Conservation (phyloP, 768 basidiomycete genomes). For the Lyophyllum atratum region DNA sequence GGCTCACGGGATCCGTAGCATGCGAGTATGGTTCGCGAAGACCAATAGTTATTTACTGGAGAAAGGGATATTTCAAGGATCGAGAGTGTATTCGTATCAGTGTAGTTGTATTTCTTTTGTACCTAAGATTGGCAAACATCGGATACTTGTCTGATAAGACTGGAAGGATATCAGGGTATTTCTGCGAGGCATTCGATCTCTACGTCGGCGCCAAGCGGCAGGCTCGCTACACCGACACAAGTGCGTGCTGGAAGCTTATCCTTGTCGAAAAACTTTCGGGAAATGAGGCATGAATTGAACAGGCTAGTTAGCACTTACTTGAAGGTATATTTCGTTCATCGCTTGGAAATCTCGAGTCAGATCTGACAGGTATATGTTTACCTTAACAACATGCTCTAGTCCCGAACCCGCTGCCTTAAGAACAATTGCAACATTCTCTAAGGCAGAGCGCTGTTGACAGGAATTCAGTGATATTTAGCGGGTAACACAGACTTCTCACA, state of each 20-base stretch:
- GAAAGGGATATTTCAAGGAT: neutral
- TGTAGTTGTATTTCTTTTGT: neutral
- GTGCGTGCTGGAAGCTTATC: conserved; percentile 55
- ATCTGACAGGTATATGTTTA: conserved; percentile 40
- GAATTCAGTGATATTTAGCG: neutral
- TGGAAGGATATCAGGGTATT: conserved; percentile 17
- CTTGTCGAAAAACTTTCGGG: conserved; percentile 46
- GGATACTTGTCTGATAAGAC: too few species aligned
- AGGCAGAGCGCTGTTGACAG: conserved; percentile 30
- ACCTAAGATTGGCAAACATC: neutral
- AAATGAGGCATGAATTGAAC: neutral
- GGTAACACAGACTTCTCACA: conserved; percentile 19
- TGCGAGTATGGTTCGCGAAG: conserved; percentile 20
- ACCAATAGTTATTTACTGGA: conserved; percentile 1
- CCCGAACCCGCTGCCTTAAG: conserved; percentile 42
- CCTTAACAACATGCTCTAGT: conserved; percentile 43
- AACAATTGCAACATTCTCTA: conserved; percentile 42
- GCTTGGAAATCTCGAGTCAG: conserved; percentile 36
- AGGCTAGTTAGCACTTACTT: conserved; percentile 23
- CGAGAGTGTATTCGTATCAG: neutral
- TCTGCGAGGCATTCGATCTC: conserved; percentile 67
- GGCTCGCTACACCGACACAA: conserved; percentile 54
- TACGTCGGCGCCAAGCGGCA: conserved; percentile 55
- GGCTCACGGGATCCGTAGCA: conserved; percentile 13
- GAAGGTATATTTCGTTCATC: conserved; percentile 42